phyloP scores from a whole-genome alignment of 164 flowering plant species.

The Vitis labrusca region DNA sequence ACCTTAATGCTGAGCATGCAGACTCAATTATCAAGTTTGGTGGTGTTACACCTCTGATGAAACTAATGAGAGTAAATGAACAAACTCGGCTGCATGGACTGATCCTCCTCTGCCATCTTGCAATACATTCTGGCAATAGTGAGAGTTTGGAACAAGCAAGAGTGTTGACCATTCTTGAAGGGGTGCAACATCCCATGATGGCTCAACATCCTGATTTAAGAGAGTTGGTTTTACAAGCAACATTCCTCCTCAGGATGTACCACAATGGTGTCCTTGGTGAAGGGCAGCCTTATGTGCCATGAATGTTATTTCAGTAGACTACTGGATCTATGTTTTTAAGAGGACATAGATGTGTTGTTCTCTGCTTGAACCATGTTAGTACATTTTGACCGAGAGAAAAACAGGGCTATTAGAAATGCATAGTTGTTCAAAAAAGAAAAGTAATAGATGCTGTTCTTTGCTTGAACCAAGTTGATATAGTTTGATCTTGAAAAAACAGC shows the following conservation, averaged over 20 bases:
- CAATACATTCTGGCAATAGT: conserved; percentile 43
- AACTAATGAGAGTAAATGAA: conserved; percentile 48
- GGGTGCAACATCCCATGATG: conserved; percentile 22
- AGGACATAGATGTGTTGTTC: conserved; percentile 5
- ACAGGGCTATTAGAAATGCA: background rate
- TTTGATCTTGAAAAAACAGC: background rate
- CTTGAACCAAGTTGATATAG: background rate
- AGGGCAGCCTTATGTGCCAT: conserved; percentile 11
- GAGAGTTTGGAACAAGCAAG: conserved; percentile 33
- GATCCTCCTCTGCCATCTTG: conserved; percentile 69
- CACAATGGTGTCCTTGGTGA: conserved; percentile 25
- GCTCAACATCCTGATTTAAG: conserved; percentile 26
- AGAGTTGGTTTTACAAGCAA: conserved; percentile 25
- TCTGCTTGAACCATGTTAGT: background rate
- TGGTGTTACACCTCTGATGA: conserved; percentile 58
- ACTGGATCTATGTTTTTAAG: background rate
- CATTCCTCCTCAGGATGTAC: conserved; percentile 29
- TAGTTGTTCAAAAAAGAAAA: conserved; percentile 1
- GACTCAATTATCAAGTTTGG: conserved; percentile 63
- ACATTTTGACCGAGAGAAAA: background rate
- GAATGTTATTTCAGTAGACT: background rate
- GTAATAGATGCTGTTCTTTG: background rate
- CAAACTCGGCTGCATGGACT: conserved; percentile 44
- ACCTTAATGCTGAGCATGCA: conserved; percentile 53
- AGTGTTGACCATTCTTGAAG: conserved; percentile 35